Evolutionary conservation across 371 early-diverging fungal species (phyloP).

Genomic region (Mucor sp.): DNA sequence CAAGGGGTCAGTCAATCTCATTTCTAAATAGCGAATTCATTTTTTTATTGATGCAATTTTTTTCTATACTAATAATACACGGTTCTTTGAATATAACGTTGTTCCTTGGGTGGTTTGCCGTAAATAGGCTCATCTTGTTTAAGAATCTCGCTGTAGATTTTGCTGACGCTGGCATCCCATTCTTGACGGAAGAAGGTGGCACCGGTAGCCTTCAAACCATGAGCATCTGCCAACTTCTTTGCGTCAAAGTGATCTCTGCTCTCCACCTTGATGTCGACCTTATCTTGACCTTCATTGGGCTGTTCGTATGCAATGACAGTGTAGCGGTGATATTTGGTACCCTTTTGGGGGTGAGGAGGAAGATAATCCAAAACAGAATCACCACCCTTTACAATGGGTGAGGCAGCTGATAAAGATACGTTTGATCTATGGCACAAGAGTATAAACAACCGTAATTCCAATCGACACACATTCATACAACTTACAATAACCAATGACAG

Average conservation of each 20-base stretch:
- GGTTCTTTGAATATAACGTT: constrained; percentile 55
- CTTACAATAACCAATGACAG: constrained; percentile 70
- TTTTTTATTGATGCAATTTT: neutral
- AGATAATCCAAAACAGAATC: constrained; percentile 68
- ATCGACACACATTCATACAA: neutral
- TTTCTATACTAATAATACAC: constrained; percentile 46
- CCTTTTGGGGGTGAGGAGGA: constrained; percentile 84
- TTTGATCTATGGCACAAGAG: constrained; percentile 50
- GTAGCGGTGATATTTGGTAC: constrained; percentile 81
- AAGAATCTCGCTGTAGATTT: constrained; percentile 69
- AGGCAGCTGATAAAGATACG: constrained; percentile 62
- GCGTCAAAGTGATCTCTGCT: constrained; percentile 47
- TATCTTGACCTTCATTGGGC: constrained; percentile 59
- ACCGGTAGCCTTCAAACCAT: constrained; percentile 54
- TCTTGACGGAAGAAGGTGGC: constrained; percentile 78
- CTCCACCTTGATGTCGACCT: constrained; percentile 47
- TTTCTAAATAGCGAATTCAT: neutral
- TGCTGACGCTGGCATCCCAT: constrained; percentile 72
- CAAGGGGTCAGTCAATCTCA: neutral
- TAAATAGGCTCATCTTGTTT: constrained; percentile 53
- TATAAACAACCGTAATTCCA: neutral
- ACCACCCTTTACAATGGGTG: constrained; percentile 46
- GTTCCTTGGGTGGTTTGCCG: constrained; percentile 59
- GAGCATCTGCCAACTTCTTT: constrained; percentile 47
- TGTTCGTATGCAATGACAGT: constrained; percentile 74